A percentile compares a stretch with the other conserved stretches of the same genome.
phyloP scores from a whole-genome alignment of 169 alveolate genomes.

The Plasmodium vivax region DNA sequence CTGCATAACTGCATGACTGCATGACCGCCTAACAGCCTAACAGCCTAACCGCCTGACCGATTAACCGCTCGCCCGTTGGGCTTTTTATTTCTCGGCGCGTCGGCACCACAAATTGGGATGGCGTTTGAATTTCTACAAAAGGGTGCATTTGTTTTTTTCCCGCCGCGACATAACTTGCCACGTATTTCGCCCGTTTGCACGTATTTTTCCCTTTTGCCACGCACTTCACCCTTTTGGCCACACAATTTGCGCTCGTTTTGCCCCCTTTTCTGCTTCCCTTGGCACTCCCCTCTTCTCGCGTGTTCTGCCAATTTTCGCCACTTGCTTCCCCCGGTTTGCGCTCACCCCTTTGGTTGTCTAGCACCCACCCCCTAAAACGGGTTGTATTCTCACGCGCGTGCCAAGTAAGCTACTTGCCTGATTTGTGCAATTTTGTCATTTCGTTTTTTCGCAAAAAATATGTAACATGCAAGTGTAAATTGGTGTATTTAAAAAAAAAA shows the following conservation, averaged over 20 bases:
- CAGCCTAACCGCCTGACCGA: neutral
- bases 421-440: conserved; percentile 12
- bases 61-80: neutral
- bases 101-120: neutral
- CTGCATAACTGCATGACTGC: too few relatives aligned
- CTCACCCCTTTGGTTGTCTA: conserved; percentile 11
- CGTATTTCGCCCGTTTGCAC: neutral
- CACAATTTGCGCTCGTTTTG: neutral
- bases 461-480: neutral
- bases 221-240: neutral
- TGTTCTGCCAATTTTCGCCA: neutral
- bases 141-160: neutral
- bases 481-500: neutral
- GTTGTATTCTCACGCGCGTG: conserved; percentile 4
- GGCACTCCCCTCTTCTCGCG: neutral
- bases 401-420: neutral
- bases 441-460: neutral
- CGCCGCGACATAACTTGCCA: neutral
- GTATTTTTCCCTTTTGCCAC: too few relatives aligned
- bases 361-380: conserved; percentile 4
- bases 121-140: neutral
- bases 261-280: neutral
- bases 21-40: too few relatives aligned
- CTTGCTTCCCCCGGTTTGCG: neutral
- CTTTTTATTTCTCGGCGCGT: neutral